A percentile compares a stretch with the other conserved stretches of the same genome.
Evolutionary conservation across 495 filamentous ascomycete species (phyloP).

Genomic region (Tirmania nivea): DNA sequence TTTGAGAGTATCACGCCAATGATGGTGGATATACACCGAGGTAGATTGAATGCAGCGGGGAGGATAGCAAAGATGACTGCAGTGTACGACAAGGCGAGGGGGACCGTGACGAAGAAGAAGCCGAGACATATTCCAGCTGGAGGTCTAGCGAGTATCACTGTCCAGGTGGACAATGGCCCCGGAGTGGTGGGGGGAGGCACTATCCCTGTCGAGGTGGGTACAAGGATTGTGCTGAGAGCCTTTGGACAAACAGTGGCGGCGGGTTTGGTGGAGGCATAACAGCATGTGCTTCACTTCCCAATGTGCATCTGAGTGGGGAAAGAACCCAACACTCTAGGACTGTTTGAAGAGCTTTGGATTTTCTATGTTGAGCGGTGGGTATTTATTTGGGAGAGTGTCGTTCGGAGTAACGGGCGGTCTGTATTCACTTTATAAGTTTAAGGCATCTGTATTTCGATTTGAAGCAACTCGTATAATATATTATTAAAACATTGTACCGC

Average conservation of each 20-base stretch:
- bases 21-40: conserved; percentile 69
- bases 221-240: conserved; percentile 56
- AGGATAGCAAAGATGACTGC: conserved; percentile 47
- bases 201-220: conserved; percentile 55
- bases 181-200: conserved; percentile 27
- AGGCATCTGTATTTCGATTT: too few relatives aligned
- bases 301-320: too few relatives aligned
- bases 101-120: conserved; percentile 53
- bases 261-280: conserved; percentile 46
- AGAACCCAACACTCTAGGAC: too few relatives aligned
- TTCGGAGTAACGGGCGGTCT: too few relatives aligned
- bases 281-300: too few relatives aligned
- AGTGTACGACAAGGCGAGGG: conserved; percentile 51
- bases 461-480: too few relatives aligned
- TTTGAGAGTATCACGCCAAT: conserved; percentile 79
- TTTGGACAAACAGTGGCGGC: conserved; percentile 70
- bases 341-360: too few relatives aligned
- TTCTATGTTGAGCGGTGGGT: too few relatives aligned
- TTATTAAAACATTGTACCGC: too few relatives aligned
- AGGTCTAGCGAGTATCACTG: conserved; percentile 39
- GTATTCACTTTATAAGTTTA: too few relatives aligned
- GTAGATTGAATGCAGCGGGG: conserved; percentile 57
- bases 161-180: conserved; percentile 32
- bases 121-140: conserved; percentile 61
- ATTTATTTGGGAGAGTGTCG: too few relatives aligned